A percentile compares a stretch with the other conserved stretches of the same genome.
Evolutionary conservation across 768 basidiomycete genomes (phyloP).

Genomic region (Suillus alpinus): DNA sequence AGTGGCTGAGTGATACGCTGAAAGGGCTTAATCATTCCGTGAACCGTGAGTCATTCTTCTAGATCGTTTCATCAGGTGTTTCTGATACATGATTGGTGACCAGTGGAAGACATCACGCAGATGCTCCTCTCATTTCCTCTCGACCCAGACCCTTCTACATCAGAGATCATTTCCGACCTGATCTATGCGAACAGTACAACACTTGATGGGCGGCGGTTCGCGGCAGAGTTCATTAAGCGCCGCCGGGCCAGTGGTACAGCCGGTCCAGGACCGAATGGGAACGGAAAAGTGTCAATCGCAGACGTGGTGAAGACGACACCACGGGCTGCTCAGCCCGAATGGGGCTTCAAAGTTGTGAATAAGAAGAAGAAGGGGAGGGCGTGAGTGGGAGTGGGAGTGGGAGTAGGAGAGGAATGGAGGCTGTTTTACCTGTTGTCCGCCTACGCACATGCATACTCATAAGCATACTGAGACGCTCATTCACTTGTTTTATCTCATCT

Average conservation of each 20-base stretch:
- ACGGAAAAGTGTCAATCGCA: constrained; percentile 70
- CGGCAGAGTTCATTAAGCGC: constrained; percentile 83
- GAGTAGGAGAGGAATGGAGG: background rate
- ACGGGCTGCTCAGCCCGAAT: constrained; percentile 71
- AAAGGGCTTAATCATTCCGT: constrained; percentile 64
- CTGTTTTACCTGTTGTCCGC: background rate
- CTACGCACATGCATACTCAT: background rate
- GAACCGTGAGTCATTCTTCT: constrained; percentile 42
- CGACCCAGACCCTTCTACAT: constrained; percentile 76
- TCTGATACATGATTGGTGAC: background rate
- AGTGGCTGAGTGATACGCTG: constrained; percentile 85
- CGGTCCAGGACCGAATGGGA: constrained; percentile 28
- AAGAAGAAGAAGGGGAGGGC: constrained; percentile 88
- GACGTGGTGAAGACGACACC: constrained; percentile 91
- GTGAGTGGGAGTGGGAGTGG: constrained; percentile 26
- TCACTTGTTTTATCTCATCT: background rate
- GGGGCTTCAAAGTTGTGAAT: constrained; percentile 92
- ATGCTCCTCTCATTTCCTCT: constrained; percentile 95
- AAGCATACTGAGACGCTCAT: background rate
- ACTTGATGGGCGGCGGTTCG: constrained; percentile 92
- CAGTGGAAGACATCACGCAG: constrained; percentile 94
- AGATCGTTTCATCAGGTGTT: background rate
- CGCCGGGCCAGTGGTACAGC: constrained; percentile 76
- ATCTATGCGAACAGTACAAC: constrained; percentile 95
- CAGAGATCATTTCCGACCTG: constrained; percentile 92